A percentile compares a stretch with the other conserved stretches of the same genome.
phyloP scores from a whole-genome alignment of 2,329 filamentous ascomycete genomes.

The Cercospora nicotianae region DNA sequence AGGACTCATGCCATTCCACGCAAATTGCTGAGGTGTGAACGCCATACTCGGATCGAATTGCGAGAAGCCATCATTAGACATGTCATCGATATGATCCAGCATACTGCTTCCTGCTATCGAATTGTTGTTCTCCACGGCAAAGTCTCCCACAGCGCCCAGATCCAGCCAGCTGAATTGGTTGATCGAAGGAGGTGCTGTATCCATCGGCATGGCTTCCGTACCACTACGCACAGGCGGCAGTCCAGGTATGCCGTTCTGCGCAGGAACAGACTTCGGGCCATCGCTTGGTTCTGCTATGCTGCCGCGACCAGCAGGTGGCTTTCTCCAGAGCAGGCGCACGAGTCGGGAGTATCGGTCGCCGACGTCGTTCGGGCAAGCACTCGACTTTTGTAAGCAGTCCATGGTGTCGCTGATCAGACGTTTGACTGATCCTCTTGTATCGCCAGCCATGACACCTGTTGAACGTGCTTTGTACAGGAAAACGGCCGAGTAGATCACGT shows the following conservation, averaged over 20 bases:
- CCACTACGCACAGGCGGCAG: constrained; percentile 12
- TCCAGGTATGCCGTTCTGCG: constrained; percentile 18
- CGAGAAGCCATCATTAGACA: constrained; percentile 33
- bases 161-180: constrained; percentile 64
- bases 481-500: constrained; percentile 62
- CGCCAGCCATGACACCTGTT: constrained; percentile 59
- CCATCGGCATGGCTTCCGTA: constrained; percentile 18
- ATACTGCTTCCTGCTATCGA: constrained; percentile 31
- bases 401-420: constrained; percentile 60
- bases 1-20: constrained; percentile 32
- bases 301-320: constrained; percentile 30
- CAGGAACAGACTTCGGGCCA: constrained; percentile 21
- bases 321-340: constrained; percentile 61
- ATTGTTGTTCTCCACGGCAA: constrained; percentile 43
- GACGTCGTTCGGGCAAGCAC: constrained; percentile 58
- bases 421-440: constrained; percentile 57
- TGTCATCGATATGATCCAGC: constrained; percentile 36
- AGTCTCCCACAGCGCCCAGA: constrained; percentile 60
- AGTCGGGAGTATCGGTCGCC: constrained; percentile 63
- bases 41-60: constrained; percentile 34
- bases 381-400: constrained; percentile 59
- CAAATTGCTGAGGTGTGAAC: constrained; percentile 30
- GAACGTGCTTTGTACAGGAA: constrained; percentile 65
- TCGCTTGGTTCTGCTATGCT: constrained; percentile 30
- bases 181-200: constrained; percentile 38